Percentiles rank a stretch among this genome's conserved stretches.
These are phyloP conservation scores for Pogostemon cablin DNA, from an alignment of 257 asterid genomes.

Conservation along the genomic window DNA sequence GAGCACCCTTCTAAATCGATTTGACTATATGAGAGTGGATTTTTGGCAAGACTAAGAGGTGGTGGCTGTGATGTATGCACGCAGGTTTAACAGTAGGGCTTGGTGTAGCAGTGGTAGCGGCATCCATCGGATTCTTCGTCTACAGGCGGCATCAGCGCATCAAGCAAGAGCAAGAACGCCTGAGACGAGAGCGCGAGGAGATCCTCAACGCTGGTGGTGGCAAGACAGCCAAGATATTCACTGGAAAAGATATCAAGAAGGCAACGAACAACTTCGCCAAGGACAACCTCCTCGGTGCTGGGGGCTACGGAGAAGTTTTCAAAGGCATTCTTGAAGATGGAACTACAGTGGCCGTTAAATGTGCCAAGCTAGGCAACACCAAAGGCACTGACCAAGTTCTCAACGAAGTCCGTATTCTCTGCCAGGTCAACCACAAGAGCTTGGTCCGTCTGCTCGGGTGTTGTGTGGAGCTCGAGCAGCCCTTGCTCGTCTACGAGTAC, in stretches of 20 bases:
- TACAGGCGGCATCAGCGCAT: slow-evolving; percentile 62
- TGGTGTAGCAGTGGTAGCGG: slow-evolving; percentile 51
- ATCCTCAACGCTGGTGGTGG: slow-evolving; percentile 81
- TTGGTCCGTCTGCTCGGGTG: slow-evolving; percentile 89
- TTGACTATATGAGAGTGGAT: neutral
- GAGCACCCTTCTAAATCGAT: no score
- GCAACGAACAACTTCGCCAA: slow-evolving; percentile 78
- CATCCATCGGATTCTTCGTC: slow-evolving; percentile 44
- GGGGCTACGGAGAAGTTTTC: slow-evolving; percentile 92
- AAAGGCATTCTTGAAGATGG: slow-evolving; percentile 73
- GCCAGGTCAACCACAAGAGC: slow-evolving; percentile 86
- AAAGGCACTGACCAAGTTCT: slow-evolving; percentile 89
- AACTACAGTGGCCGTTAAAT: slow-evolving; percentile 74
- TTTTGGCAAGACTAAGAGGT: neutral
- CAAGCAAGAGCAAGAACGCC: slow-evolving; percentile 60
- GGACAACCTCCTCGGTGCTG: slow-evolving; percentile 84
- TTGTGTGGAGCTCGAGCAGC: slow-evolving; percentile 91
- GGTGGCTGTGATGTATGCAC: slow-evolving; percentile 13
- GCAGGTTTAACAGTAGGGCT: slow-evolving; percentile 71
- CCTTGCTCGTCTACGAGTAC: slow-evolving; percentile 81
- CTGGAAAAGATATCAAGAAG: slow-evolving; percentile 73
- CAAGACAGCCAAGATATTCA: slow-evolving; percentile 62
- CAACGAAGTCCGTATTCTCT: slow-evolving; percentile 84
- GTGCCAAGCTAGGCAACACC: slow-evolving; percentile 85
- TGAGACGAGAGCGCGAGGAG: slow-evolving; percentile 70